Base-by-base conservation (phyloP, 352 stramenopile species). In the Phytophthora idaei region DNA sequence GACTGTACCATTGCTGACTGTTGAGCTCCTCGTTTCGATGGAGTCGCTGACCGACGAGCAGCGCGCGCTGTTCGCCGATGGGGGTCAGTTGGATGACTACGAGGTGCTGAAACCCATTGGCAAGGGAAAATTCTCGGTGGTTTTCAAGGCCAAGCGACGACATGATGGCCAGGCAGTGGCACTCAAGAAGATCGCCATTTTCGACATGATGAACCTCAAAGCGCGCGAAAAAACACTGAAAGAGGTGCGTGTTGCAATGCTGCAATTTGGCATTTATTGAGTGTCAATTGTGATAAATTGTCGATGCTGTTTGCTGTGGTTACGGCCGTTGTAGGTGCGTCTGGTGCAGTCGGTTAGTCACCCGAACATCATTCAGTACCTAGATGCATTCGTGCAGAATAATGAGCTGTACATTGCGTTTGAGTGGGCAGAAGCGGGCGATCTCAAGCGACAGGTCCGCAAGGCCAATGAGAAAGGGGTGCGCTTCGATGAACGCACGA, bases 141-240 rank as follows among this genome's bases (percentile, higher is more conserved):
- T 98, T 25, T 97, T 90, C 72, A 94, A 93, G 56, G 91, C 93
- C 27, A 88, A 75, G 53, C 80, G 84, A n/a, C 78, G 69, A 17
- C 44, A 64, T 15, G 88, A 98, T 57, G 85, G 55, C 5, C 76
- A 88, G 62, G 57, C 80, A 1, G 92, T 98, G 15, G 95, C 95
- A 41, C 81, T 98, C 53, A 98, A 98, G 82, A 94, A 97, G 68
- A 97, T 98, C 61, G 81, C 78, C 45, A 95, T 98, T 60, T 97
- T 96, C 68, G 83, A 94, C 74, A 72, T 91, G 44, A 97, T 98
- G 87, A 93, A 97, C 72, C 64, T 83, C n/a, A 90, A 90, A 55
- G 77, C 89, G 42, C 79, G 92, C 34, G 88, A 96, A 57, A 98
- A 98, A 80, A 97, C 89, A 54, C 74, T 98, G 17, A 97, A 94